Evolutionary conservation across 2,329 filamentous ascomycete species (phyloP).

Genomic region (Ophiosphaerella narmari): DNA sequence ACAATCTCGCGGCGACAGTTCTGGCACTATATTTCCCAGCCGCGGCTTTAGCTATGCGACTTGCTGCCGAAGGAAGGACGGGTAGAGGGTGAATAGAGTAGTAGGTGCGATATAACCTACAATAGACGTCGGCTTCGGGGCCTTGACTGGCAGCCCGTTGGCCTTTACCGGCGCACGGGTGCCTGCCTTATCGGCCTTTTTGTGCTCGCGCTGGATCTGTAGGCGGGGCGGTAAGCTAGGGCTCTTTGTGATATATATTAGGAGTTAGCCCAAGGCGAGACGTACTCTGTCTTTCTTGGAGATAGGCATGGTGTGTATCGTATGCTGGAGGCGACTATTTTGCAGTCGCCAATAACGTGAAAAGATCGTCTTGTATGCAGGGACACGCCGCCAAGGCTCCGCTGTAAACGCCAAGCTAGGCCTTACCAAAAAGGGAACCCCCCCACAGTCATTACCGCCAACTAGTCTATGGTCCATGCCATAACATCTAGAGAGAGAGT

Average conservation of each 20-base stretch:
- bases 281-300: constrained; percentile 54
- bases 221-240: constrained; percentile 1
- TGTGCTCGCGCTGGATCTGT: constrained; percentile 60
- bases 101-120: constrained; percentile 34
- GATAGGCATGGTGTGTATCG: constrained; percentile 48
- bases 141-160: constrained; percentile 61
- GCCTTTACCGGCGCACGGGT: constrained; percentile 60
- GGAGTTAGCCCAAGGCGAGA: background rate
- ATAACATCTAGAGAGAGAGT: no score
- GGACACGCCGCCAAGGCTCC: no score
- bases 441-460: no score
- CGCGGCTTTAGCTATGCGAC: constrained; percentile 8
- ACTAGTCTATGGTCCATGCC: no score
- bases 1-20: constrained; percentile 59
- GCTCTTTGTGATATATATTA: background rate
- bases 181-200: constrained; percentile 58
- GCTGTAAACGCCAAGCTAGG: no score
- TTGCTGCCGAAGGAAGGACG: background rate
- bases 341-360: no score
- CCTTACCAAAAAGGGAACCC: no score
- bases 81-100: constrained; percentile 3
- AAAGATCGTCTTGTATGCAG: no score
- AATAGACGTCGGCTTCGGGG: constrained; percentile 58
- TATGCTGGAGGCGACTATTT: no score
- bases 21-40: constrained; percentile 47